Percentiles rank a stretch among this genome's conserved stretches.
Evolutionary conservation across 163 green algal species (phyloP).

Genomic region (Chloromonas sp.): DNA sequence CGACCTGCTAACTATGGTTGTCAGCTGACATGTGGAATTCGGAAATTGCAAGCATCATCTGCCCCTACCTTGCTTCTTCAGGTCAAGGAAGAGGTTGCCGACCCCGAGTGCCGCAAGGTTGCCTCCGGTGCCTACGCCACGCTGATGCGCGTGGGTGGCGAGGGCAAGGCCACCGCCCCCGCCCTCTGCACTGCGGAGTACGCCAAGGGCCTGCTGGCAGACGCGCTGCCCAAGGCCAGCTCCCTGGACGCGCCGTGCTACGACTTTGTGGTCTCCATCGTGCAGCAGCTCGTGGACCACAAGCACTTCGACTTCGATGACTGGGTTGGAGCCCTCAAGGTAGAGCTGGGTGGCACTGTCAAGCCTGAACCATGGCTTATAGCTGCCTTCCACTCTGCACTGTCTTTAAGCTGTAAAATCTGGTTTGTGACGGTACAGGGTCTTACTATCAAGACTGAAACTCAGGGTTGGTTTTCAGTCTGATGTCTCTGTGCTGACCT

Average conservation of each 20-base stretch:
- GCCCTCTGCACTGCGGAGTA: not conserved
- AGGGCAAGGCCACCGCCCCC: conserved; percentile 18
- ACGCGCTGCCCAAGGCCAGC: not conserved
- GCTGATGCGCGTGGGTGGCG: conserved; percentile 43
- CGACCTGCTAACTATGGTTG: too few species aligned
- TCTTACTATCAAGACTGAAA: too few species aligned
- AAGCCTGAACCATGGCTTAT: too few species aligned
- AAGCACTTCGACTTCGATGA: not conserved
- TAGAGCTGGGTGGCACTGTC: too few species aligned
- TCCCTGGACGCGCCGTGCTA: not conserved
- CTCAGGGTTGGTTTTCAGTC: too few species aligned
- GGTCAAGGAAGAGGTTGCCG: conserved; percentile 45
- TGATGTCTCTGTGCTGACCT: too few species aligned
- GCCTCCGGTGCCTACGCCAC: conserved; percentile 53
- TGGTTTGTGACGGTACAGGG: too few species aligned
- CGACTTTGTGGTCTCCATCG: not conserved
- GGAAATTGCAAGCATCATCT: too few species aligned
- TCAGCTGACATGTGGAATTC: too few species aligned
- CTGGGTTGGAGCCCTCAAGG: too few species aligned
- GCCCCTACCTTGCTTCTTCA: not conserved
- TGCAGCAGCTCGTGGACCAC: conserved; percentile 5
- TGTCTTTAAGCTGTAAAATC: too few species aligned
- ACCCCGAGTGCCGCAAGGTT: conserved; percentile 79
- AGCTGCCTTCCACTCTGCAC: too few species aligned
- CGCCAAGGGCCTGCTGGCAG: not conserved